phyloP scores from a whole-genome alignment of 2,329 filamentous ascomycete species.

The Capronia epimyces region DNA sequence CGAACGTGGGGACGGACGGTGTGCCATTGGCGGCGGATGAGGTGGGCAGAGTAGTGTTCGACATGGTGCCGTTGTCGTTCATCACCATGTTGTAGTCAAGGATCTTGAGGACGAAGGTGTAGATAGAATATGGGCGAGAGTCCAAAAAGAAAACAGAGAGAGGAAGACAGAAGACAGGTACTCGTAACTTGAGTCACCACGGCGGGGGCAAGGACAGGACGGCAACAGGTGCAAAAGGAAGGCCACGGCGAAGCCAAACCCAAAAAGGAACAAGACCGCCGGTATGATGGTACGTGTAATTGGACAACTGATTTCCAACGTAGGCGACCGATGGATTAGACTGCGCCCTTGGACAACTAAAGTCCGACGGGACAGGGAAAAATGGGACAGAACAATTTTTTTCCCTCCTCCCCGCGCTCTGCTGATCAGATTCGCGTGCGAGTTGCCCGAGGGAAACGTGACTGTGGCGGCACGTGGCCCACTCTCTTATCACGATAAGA shows the following conservation, averaged over 20 bases:
- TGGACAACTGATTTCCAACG: background rate
- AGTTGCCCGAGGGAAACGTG: background rate
- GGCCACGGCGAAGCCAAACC: background rate
- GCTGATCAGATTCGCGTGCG: background rate
- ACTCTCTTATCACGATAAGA: background rate
- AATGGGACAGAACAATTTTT: background rate
- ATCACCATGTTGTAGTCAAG: constrained; percentile 20
- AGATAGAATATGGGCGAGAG: background rate
- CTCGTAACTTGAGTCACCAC: constrained; percentile 14
- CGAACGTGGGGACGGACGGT: constrained; percentile 56
- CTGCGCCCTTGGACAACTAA: background rate
- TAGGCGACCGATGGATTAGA: background rate
- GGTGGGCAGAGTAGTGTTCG: constrained; percentile 15
- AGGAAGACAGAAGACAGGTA: background rate
- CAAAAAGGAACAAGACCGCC: background rate
- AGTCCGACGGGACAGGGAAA: background rate
- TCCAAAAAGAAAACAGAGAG: background rate
- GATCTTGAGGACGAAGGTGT: background rate
- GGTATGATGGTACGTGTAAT: background rate
- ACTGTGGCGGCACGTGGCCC: background rate
- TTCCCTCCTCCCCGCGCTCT: background rate
- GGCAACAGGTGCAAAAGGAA: background rate
- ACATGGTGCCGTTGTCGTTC: constrained; percentile 27
- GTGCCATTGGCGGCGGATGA: constrained; percentile 7
- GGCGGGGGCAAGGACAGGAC: background rate